Conservation (phyloP, 2,329 filamentous ascomycete species). For the Pseudocercospora fijiensis region DNA sequence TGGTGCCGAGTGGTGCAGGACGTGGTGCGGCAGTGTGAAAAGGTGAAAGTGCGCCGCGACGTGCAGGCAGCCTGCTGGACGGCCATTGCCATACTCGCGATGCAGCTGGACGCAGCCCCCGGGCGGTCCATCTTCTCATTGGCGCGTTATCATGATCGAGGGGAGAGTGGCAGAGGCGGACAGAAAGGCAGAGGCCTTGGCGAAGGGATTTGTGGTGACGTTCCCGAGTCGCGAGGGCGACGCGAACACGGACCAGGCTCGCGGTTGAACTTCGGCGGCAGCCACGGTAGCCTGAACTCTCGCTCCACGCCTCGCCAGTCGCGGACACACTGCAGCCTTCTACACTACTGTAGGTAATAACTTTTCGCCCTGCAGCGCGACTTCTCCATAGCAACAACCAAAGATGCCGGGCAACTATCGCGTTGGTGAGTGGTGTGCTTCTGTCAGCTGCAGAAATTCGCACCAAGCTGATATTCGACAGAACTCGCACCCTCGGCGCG, state of each 20-base stretch:
- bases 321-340: not conserved
- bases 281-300: not conserved
- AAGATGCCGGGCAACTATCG: conserved; percentile 24
- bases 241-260: not conserved
- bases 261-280: not conserved
- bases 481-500: conserved; percentile 63
- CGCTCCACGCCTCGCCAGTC: not conserved
- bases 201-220: conserved; percentile 10
- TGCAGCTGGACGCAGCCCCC: conserved; percentile 12
- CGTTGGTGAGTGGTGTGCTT: conserved; percentile 18
- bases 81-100: conserved; percentile 2
- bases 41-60: not conserved
- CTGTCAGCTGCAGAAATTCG: not conserved
- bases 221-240: conserved; percentile 8
- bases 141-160: conserved; percentile 26
- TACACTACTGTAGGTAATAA: not conserved
- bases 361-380: not conserved
- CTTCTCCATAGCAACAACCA: not conserved
- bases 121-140: conserved; percentile 32
- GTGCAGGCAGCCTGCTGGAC: not conserved
- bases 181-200: not conserved
- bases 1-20: not conserved
- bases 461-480: conserved; percentile 39
- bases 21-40: not conserved
- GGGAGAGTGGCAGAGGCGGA: not conserved